Evolutionary conservation across 164 flowering plant genomes (phyloP), one percentile per base, ranked within the genome.

Genomic region (Macadamia tetraphylla): DNA sequence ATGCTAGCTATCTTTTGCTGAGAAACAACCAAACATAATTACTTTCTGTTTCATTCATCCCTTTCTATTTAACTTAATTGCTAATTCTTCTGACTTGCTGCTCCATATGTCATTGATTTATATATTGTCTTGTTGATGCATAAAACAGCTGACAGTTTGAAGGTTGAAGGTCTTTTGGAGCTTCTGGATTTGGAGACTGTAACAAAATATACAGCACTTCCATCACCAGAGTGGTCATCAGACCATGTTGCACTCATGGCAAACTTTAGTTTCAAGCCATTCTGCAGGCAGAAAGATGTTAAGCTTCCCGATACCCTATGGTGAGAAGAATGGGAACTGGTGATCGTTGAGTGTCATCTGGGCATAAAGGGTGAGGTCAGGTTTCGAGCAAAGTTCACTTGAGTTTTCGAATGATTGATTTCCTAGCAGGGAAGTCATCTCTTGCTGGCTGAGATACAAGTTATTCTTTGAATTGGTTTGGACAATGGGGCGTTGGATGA

Each of bases 241-340:
- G 84, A 84, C 63, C 86, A 81, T 65, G 70, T 84, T 66, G 85
- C 84, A 8, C 81, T 81, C 68, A 74, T 80, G 82, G 84, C 78
- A 29, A 62, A 65, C 0, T 84, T 84, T 66, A 67, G 66, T 13
- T 58, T 78, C 53, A 60, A 51, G 60, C 75, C 62, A 17, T 4
- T 32, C 18, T 7, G 7, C n/a, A 10, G 58, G 31, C 3, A 1
- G 30, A 29, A 35, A 30, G 0, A 14, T 3, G 29, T 18, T 6
- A 29, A 15, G 15, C 48, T 18, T 53, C 57, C 57, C 14, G n/a
- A 11, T 53, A 4, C 18, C 57, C 23, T 53, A 17, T 53, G 57
- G 57, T 53, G 15, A 53, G 15, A 53, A n/a, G 14, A 53, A 53
- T 12, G 57, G 5, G 13, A 53, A 6, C 17, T 14, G 6, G 17